Percentiles rank a stretch among this genome's conserved stretches.
These are phyloP conservation scores for Rhizopogon vesiculosus DNA, from an alignment of 768 basidiomycete species.

Conservation along the genomic window DNA sequence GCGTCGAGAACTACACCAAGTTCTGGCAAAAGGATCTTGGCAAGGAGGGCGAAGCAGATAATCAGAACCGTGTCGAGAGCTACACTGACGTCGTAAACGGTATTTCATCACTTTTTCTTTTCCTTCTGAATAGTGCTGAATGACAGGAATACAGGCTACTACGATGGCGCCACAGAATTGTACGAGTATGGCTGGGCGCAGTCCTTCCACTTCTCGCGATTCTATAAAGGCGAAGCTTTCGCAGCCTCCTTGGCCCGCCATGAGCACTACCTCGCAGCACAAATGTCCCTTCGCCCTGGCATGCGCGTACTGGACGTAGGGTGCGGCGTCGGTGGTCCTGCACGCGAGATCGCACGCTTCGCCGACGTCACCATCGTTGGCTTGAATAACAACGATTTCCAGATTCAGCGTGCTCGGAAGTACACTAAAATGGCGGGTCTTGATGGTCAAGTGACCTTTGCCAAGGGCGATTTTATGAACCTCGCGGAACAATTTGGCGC, in stretches of 20 bases:
- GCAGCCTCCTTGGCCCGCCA: constrained; percentile 76
- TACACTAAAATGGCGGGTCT: constrained; percentile 79
- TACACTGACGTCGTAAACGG: constrained; percentile 96
- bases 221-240: constrained; percentile 87
- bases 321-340: constrained; percentile 97
- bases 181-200: constrained; percentile 94
- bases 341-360: constrained; percentile 91
- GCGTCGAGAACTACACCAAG: constrained; percentile 81
- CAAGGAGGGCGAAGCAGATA: constrained; percentile 65
- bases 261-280: constrained; percentile 92
- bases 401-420: constrained; percentile 78
- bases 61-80: constrained; percentile 66
- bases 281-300: constrained; percentile 80
- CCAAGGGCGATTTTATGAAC: constrained; percentile 97
- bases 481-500: constrained; percentile 88
- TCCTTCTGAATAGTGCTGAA: neutral
- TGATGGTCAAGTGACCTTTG: constrained; percentile 72
- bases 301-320: constrained; percentile 98
- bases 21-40: constrained; percentile 87
- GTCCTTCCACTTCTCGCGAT: constrained; percentile 96
- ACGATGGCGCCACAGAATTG: constrained; percentile 92
- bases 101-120: constrained; percentile 19
- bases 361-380: constrained; percentile 81
- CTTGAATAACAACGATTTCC: constrained; percentile 96
- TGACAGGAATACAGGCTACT: constrained; percentile 63